Evolutionary conservation across 345 rosid species (phyloP).

Genomic region (Citrus unshiu): DNA sequence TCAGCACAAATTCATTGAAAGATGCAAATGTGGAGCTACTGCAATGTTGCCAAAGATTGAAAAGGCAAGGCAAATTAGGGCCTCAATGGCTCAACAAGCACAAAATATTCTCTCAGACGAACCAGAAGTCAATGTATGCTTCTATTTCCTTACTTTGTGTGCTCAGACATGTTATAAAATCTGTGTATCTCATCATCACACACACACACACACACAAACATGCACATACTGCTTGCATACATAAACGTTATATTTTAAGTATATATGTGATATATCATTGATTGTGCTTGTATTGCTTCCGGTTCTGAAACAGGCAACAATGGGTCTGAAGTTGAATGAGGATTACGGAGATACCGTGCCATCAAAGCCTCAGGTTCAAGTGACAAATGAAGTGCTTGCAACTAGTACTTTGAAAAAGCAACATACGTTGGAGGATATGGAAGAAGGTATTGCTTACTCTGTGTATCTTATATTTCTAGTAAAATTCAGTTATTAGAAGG

Average conservation of each 20-base stretch:
- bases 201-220: not conserved
- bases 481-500: not conserved
- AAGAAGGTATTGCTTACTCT: conserved; percentile 50
- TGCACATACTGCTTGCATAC: not conserved
- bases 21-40: conserved; percentile 87
- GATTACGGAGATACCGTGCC: conserved; percentile 79
- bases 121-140: conserved; percentile 41
- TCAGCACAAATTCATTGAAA: conserved; percentile 92
- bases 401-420: conserved; percentile 40
- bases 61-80: conserved; percentile 75
- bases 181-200: not conserved
- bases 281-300: conserved; percentile 7
- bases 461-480: not conserved
- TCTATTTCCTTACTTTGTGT: conserved; percentile 13
- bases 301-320: conserved; percentile 48
- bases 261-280: not conserved
- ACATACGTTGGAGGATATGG: conserved; percentile 33
- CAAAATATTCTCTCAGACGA: conserved; percentile 43
- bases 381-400: conserved; percentile 37
- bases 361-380: conserved; percentile 52
- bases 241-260: not conserved
- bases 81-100: conserved; percentile 59
- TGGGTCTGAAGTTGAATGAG: conserved; percentile 48
- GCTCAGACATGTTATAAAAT: not conserved
- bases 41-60: conserved; percentile 92